Conservation (phyloP, 2,329 filamentous ascomycete genomes). For the Cytospora chrysosperma region DNA sequence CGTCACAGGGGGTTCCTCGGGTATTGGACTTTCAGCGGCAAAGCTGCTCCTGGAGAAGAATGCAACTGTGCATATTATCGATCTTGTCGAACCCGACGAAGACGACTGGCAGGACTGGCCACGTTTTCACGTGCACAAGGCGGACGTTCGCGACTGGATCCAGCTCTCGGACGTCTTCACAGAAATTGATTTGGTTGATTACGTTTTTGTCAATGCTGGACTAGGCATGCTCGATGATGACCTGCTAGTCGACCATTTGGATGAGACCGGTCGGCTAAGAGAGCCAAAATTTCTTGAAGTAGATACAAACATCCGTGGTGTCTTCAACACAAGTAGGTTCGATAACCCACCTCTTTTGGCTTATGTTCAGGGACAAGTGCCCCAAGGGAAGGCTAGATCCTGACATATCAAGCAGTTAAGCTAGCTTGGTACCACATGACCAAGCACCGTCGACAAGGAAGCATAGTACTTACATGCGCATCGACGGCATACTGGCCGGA, state of each 20-base stretch:
- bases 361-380: too few relatives aligned
- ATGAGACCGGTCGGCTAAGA: neutral
- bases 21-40: neutral
- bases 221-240: neutral
- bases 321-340: neutral
- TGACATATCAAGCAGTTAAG: neutral
- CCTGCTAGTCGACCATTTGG: neutral
- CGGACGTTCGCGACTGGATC: neutral
- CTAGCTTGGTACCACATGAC: neutral
- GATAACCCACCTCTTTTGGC: neutral
- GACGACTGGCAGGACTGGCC: neutral
- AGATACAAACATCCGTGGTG: neutral
- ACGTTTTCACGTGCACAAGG: neutral
- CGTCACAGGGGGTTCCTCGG: neutral
- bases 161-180: neutral
- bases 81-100: neutral
- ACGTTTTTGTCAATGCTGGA: neutral
- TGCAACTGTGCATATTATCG: neutral
- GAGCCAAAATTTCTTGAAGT: neutral
- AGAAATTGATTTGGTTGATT: neutral
- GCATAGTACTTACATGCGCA: neutral
- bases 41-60: neutral
- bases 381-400: neutral
- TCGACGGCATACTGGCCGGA: neutral
- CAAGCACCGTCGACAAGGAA: neutral